Evolutionary conservation across 192 early-diverging fungal species (phyloP).

Genomic region (Thoreauomyces humboldtii): DNA sequence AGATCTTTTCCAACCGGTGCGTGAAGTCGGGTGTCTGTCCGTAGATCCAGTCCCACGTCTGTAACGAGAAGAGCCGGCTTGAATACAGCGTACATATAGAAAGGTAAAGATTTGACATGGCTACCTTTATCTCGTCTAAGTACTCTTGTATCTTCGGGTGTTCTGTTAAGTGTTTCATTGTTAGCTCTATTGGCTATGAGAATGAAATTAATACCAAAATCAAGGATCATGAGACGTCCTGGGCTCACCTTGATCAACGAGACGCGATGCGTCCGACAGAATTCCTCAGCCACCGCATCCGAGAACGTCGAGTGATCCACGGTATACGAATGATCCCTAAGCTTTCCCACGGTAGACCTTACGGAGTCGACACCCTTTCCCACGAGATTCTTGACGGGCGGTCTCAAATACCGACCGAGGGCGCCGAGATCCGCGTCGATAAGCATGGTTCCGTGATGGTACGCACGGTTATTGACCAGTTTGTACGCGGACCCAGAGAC

Average conservation of each 20-base stretch:
- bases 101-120: neutral
- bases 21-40: slow-evolving; percentile 90
- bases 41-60: slow-evolving; percentile 85
- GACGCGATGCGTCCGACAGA: slow-evolving; percentile 56
- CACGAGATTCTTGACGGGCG: slow-evolving; percentile 52
- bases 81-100: neutral
- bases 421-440: slow-evolving; percentile 78
- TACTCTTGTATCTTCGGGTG: slow-evolving; percentile 32
- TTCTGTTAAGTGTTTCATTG: slow-evolving; percentile 11
- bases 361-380: slow-evolving; percentile 91
- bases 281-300: slow-evolving; percentile 69
- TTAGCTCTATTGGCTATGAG: slow-evolving; percentile 32
- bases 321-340: slow-evolving; percentile 77
- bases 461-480: slow-evolving; percentile 74
- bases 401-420: slow-evolving; percentile 51
- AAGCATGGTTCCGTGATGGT: slow-evolving; percentile 99
- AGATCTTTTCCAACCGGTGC: slow-evolving; percentile 28
- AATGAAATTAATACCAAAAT: too few relatives aligned
- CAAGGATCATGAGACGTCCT: too few relatives aligned
- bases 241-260: slow-evolving; percentile 19
- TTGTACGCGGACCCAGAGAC: slow-evolving; percentile 94
- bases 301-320: slow-evolving; percentile 84
- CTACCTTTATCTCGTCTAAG: slow-evolving; percentile 45
- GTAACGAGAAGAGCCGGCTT: too few relatives aligned
- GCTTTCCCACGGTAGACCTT: slow-evolving; percentile 78